Evolutionary conservation across 495 filamentous ascomycete genomes (phyloP).

Genomic region (Trichocladium antarcticum): DNA sequence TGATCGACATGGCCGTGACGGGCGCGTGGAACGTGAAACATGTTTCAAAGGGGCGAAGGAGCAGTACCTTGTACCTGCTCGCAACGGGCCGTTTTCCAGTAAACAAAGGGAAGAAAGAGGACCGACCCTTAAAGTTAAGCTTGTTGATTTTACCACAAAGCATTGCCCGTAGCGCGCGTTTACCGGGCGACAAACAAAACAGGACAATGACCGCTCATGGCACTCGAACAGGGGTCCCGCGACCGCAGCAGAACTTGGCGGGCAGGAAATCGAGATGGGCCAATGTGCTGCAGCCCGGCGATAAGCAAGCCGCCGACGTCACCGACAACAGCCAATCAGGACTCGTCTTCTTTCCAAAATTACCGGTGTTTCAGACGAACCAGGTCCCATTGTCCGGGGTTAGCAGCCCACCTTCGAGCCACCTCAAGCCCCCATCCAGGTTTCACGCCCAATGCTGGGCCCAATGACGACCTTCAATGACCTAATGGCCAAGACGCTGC

Average conservation of each 20-base stretch:
- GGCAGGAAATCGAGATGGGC: not conserved
- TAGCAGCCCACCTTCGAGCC: not conserved
- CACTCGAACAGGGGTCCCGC: too few species aligned
- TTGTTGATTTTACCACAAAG: too few species aligned
- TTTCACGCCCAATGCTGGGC: conserved; percentile 6
- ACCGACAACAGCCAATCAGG: not conserved
- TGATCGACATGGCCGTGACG: not conserved
- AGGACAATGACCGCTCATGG: too few species aligned
- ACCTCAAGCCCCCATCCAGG: too few species aligned
- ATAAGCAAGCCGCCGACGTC: not conserved
- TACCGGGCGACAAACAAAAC: too few species aligned
- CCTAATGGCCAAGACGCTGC: not conserved
- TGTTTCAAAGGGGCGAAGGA: not conserved
- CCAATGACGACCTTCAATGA: conserved; percentile 5
- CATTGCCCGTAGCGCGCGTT: too few species aligned
- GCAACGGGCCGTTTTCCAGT: not conserved
- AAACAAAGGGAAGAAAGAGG: too few species aligned
- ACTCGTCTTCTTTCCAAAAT: not conserved
- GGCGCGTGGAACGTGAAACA: not conserved
- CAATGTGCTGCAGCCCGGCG: not conserved
- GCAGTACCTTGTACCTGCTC: not conserved
- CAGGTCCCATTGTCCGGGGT: not conserved
- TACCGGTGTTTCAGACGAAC: conserved; percentile 13
- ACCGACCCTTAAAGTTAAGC: too few species aligned
- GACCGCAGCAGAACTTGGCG: too few species aligned